Evolutionary conservation across 2,329 filamentous ascomycete species (phyloP).

Genomic region (Nannizziopsis arthrosporioides): DNA sequence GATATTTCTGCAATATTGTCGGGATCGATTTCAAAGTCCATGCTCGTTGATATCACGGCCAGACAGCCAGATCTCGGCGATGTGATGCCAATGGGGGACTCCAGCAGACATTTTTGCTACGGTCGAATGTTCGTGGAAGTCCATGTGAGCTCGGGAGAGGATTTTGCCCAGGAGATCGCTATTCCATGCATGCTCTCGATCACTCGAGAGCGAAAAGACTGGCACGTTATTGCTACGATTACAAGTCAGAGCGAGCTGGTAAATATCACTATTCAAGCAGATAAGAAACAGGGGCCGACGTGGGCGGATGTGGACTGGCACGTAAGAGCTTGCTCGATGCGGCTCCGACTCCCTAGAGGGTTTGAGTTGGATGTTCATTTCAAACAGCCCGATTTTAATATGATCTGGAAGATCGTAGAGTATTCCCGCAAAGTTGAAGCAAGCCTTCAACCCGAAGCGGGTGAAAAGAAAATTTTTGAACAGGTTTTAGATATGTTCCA

Average conservation of each 20-base stretch:
- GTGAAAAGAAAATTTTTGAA: constrained; percentile 60
- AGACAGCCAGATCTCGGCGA: constrained; percentile 42
- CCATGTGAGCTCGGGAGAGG: constrained; percentile 60
- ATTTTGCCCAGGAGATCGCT: constrained; percentile 54
- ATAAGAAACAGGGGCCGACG: constrained; percentile 54
- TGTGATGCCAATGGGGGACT: constrained; percentile 67
- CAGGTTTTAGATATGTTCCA: constrained; percentile 62
- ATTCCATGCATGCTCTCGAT: constrained; percentile 68
- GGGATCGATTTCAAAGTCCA: constrained; percentile 39
- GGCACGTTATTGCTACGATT: constrained; percentile 59
- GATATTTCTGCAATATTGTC: constrained; percentile 61
- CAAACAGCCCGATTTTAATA: constrained; percentile 63
- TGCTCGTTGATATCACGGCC: constrained; percentile 40
- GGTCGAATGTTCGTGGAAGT: constrained; percentile 64
- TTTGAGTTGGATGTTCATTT: constrained; percentile 63
- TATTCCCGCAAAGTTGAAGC: constrained; percentile 67
- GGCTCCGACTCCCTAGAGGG: constrained; percentile 60
- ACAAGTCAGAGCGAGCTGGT: constrained; percentile 69
- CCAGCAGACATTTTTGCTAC: constrained; percentile 61
- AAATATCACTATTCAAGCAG: constrained; percentile 60
- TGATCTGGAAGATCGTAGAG: constrained; percentile 72
- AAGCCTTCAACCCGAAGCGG: constrained; percentile 54
- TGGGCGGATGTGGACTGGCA: constrained; percentile 81
- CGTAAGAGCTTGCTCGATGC: constrained; percentile 52
- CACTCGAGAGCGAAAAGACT: constrained; percentile 56